phyloP scores from a whole-genome alignment of 495 filamentous ascomycete genomes.

The Trichoderma reesei region DNA sequence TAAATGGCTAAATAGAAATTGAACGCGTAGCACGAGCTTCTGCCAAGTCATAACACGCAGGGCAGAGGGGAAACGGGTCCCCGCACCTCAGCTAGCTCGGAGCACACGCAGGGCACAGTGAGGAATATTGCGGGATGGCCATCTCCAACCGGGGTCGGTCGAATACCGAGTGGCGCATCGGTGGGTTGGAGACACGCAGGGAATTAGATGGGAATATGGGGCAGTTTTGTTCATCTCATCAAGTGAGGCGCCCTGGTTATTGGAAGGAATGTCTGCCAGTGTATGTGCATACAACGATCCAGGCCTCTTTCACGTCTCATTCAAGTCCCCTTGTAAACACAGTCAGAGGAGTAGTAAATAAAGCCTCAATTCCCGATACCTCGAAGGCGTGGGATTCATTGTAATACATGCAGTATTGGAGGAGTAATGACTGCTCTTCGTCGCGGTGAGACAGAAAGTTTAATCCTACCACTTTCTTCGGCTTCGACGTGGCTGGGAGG shows the following conservation, averaged over 20 bases:
- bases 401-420: not conserved
- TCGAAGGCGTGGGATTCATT: too few relatives aligned
- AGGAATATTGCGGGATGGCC: not conserved
- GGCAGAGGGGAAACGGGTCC: not conserved
- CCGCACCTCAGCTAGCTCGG: not conserved
- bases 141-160: not conserved
- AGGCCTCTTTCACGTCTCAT: too few relatives aligned
- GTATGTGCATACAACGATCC: too few relatives aligned
- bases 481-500: not conserved
- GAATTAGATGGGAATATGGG: not conserved
- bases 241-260: too few relatives aligned
- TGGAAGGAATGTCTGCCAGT: too few relatives aligned
- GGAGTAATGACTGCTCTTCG: not conserved
- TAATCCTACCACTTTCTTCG: not conserved
- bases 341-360: too few relatives aligned
- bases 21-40: not conserved
- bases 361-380: too few relatives aligned
- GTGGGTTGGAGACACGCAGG: not conserved
- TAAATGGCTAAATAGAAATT: slow-evolving; percentile 1
- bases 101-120: not conserved
- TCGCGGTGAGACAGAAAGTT: not conserved
- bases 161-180: not conserved
- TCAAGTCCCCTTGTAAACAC: too few relatives aligned
- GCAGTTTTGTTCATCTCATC: not conserved
- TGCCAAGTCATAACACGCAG: not conserved